These are phyloP conservation scores for Garcia nutans DNA, from an alignment of 345 rosid genomes.

Conservation along the genomic window DNA sequence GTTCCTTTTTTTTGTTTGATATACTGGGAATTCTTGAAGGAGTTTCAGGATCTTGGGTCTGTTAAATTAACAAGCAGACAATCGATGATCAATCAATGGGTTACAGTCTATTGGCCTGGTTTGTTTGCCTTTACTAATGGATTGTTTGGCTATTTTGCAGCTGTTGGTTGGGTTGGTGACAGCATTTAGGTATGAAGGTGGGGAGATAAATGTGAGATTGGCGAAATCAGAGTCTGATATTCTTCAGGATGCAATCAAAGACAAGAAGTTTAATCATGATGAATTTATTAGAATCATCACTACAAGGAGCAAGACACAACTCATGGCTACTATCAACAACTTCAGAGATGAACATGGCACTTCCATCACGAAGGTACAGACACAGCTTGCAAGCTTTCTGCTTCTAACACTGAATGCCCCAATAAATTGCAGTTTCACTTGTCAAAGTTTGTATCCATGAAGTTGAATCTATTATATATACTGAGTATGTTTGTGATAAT, in stretches of 20 bases:
- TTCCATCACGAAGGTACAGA: slow-evolving; percentile 52
- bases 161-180: slow-evolving; percentile 56
- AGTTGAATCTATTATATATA: no score
- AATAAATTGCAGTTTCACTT: no score
- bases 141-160: slow-evolving; percentile 27
- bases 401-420: not conserved
- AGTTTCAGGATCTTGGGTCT: no score
- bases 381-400: not conserved
- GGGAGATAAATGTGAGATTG: slow-evolving; percentile 41
- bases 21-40: no score
- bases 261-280: slow-evolving; percentile 46
- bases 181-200: slow-evolving; percentile 54
- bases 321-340: slow-evolving; percentile 58
- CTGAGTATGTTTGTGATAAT: not conserved
- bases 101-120: no score
- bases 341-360: slow-evolving; percentile 47
- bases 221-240: slow-evolving; percentile 48
- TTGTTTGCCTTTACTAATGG: not conserved
- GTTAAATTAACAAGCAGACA: no score
- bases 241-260: slow-evolving; percentile 49
- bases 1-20: no score
- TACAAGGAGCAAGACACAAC: slow-evolving; percentile 62
- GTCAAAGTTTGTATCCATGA: not conserved
- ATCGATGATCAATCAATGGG: no score
- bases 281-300: slow-evolving; percentile 54